Conservation (phyloP, 768 basidiomycete genomes). For the Cystofilobasidium capitatum region DNA sequence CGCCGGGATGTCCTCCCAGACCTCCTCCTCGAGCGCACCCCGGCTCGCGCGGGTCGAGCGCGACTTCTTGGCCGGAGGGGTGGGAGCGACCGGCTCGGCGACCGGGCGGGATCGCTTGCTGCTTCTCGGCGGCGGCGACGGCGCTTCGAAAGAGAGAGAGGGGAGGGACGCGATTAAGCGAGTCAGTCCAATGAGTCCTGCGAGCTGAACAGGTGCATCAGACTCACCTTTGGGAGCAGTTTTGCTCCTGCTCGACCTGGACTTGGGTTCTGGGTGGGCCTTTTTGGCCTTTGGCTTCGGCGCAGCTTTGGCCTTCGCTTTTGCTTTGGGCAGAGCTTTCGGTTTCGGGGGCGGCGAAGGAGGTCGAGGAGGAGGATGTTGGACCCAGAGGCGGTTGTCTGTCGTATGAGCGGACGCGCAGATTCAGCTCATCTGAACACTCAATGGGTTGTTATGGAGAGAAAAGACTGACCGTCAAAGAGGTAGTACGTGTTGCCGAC, state of each 20-base stretch:
- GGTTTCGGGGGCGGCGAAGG: slow-evolving; percentile 33
- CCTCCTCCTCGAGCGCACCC: slow-evolving; percentile 30
- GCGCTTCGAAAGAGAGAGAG: too few relatives aligned
- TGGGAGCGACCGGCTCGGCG: background rate
- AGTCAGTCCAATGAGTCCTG: too few relatives aligned
- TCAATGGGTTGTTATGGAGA: background rate
- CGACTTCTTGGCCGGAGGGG: slow-evolving; percentile 8
- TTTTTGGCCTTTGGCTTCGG: slow-evolving; percentile 29
- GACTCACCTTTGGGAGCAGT: background rate
- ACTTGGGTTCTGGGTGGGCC: slow-evolving; percentile 12
- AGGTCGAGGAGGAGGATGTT: slow-evolving; percentile 51
- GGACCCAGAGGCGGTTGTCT: slow-evolving; percentile 72
- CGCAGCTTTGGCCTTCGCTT: slow-evolving; percentile 44
- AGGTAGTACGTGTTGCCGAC: slow-evolving; percentile 75
- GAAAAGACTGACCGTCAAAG: slow-evolving; percentile 50
- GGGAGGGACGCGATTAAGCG: background rate
- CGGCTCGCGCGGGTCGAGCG: slow-evolving; percentile 16
- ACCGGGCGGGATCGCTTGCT: background rate
- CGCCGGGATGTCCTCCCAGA: slow-evolving; percentile 70
- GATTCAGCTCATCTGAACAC: background rate
- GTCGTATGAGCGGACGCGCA: slow-evolving; percentile 42
- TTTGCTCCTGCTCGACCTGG: background rate
- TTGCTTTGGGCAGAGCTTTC: slow-evolving; percentile 28
- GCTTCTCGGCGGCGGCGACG: background rate
- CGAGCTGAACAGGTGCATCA: too few relatives aligned